Percentiles rank a stretch among this genome's conserved stretches.
phyloP scores from a whole-genome alignment of 1,139 yeast genomes.

The Casaregolazyma lundiana region DNA sequence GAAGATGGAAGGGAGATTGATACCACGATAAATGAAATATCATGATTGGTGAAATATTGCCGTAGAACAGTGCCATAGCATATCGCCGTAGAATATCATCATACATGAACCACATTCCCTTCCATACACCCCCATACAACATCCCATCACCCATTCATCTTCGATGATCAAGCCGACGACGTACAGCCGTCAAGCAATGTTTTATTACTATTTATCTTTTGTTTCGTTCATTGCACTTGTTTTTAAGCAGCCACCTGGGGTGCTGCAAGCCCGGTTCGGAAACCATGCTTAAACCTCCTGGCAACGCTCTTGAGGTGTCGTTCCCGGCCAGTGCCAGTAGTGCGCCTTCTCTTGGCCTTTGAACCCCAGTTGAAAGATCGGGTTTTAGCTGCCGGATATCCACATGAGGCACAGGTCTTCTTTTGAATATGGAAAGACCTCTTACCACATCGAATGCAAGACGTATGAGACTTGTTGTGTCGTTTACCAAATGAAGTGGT shows the following conservation, averaged over 20 bases:
- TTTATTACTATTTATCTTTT: constrained; percentile 10
- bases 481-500: constrained; percentile 99
- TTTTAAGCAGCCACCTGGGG: constrained; percentile 10
- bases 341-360: constrained; percentile 99
- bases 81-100: too few relatives aligned
- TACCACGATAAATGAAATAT: too few relatives aligned
- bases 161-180: too few relatives aligned
- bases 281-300: constrained; percentile 98
- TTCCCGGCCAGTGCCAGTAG: constrained; percentile 99
- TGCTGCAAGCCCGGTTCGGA: constrained; percentile 60
- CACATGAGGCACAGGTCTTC: constrained; percentile 98
- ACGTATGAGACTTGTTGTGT: constrained; percentile 99
- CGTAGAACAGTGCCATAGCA: too few relatives aligned
- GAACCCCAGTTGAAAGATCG: constrained; percentile 97
- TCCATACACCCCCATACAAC: too few relatives aligned
- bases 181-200: too few relatives aligned
- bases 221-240: constrained; percentile 1
- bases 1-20: too few relatives aligned
- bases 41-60: too few relatives aligned
- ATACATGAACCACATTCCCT: too few relatives aligned
- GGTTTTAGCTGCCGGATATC: constrained; percentile 99
- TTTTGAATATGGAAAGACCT: constrained; percentile 99
- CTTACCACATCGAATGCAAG: constrained; percentile 99
- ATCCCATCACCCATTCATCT: too few relatives aligned
- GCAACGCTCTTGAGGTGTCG: constrained; percentile 94